phyloP scores from a whole-genome alignment of 495 filamentous ascomycete species.

The Pseudevernia furfuracea region DNA sequence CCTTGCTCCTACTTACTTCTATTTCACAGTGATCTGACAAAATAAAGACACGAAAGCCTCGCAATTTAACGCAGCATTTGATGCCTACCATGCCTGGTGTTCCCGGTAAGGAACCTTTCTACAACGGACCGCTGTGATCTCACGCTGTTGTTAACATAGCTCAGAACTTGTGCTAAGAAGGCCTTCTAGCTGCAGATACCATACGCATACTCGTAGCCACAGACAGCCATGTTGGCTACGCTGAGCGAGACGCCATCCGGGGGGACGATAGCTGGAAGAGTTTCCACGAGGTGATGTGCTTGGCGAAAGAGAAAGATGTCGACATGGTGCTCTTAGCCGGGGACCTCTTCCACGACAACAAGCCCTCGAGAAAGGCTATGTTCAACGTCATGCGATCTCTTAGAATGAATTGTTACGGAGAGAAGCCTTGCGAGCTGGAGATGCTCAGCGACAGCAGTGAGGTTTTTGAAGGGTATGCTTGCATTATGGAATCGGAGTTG shows the following conservation, averaged over 20 bases:
- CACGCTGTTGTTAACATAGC: no score
- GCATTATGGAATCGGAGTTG: neutral
- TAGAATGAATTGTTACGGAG: constrained; percentile 85
- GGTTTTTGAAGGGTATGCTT: constrained; percentile 59
- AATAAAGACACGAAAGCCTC: neutral
- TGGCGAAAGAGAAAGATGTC: constrained; percentile 79
- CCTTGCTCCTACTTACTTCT: neutral
- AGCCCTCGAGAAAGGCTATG: constrained; percentile 91
- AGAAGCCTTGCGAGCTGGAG: constrained; percentile 92
- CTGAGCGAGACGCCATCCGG: constrained; percentile 84
- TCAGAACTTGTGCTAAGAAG: neutral
- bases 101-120: constrained; percentile 8
- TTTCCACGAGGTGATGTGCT: constrained; percentile 91
- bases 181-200: constrained; percentile 63
- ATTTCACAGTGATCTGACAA: neutral
- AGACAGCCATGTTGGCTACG: constrained; percentile 95
- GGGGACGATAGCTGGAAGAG: constrained; percentile 95
- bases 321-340: constrained; percentile 95
- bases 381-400: constrained; percentile 94
- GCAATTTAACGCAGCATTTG: neutral
- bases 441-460: constrained; percentile 88
- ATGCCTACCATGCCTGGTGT: constrained; percentile 19
- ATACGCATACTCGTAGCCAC: constrained; percentile 92
- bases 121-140: neutral
- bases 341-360: constrained; percentile 97